A percentile compares a stretch with the other conserved stretches of the same genome.
phyloP scores from a whole-genome alignment of 345 rosid genomes.

The Aethionema arabicum region DNA sequence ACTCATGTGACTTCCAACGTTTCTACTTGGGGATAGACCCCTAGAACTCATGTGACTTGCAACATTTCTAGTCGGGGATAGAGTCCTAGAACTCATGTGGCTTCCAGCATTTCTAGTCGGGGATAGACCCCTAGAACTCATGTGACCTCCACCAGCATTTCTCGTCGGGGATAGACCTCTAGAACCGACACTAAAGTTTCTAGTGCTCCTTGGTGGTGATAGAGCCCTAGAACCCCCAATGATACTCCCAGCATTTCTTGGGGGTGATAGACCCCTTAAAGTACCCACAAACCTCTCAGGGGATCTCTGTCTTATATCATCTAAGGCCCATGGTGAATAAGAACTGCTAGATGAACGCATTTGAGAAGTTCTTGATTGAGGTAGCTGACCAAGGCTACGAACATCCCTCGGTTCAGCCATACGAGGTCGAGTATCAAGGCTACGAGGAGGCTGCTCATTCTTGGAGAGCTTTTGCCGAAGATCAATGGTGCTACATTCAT shows the following conservation, averaged over 20 bases:
- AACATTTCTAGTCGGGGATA: conserved; percentile 17
- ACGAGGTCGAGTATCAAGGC: conserved; percentile 40
- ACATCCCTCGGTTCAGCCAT: conserved; percentile 52
- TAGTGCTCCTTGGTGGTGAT: conserved; percentile 22
- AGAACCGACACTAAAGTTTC: not conserved
- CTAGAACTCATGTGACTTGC: conserved; percentile 31
- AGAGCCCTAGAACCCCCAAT: conserved; percentile 5
- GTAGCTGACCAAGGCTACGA: conserved; percentile 42
- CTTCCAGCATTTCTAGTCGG: conserved; percentile 1
- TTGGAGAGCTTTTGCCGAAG: conserved; percentile 78
- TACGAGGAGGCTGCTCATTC: conserved; percentile 46
- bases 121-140: conserved; percentile 13
- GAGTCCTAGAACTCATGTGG: not conserved
- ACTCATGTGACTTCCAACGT: conserved; percentile 35
- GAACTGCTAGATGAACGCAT: conserved; percentile 53
- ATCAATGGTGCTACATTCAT: conserved; percentile 50
- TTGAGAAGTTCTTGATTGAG: conserved; percentile 51
- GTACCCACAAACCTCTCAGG: conserved; percentile 54
- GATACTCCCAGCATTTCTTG: conserved; percentile 10
- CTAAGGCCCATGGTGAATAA: conserved; percentile 65
- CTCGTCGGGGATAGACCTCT: conserved; percentile 23
- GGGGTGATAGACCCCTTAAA: conserved; percentile 68
- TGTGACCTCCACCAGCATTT: conserved; percentile 2
- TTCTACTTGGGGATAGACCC: conserved; percentile 27
- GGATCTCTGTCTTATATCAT: conserved; percentile 66